Percentiles rank a stretch among this genome's conserved stretches.
Conservation (phyloP, 1,139 yeast genomes). For the Neolecta irregularis region DNA sequence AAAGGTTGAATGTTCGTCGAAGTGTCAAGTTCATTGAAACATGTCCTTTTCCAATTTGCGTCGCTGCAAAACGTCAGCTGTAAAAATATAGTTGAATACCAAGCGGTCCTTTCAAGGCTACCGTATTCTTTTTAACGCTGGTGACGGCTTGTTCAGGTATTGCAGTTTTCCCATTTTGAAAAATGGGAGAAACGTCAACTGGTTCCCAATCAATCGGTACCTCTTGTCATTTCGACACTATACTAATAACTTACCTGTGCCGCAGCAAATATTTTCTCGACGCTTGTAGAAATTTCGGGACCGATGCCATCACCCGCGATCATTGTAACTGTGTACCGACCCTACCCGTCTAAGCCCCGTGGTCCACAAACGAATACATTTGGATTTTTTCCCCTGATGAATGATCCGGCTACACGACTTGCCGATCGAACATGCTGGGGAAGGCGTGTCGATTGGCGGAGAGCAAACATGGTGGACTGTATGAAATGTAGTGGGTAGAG, state of each 20-base stretch:
- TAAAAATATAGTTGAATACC: slow-evolving; percentile 56
- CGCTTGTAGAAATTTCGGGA: slow-evolving; percentile 62
- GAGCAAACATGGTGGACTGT: too few relatives aligned
- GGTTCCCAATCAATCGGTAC: slow-evolving; percentile 96
- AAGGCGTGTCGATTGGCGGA: too few relatives aligned
- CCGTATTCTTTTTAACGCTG: slow-evolving; percentile 79
- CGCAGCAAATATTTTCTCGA: slow-evolving; percentile 77
- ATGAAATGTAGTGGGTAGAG: too few relatives aligned
- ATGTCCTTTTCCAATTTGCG: slow-evolving; percentile 81
- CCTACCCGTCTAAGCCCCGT: slow-evolving; percentile 32
- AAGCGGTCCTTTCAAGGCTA: slow-evolving; percentile 92
- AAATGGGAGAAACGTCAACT: slow-evolving; percentile 86
- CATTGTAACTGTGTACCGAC: slow-evolving; percentile 71
- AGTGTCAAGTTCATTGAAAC: slow-evolving; percentile 91
- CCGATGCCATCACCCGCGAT: slow-evolving; percentile 98
- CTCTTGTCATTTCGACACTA: background rate
- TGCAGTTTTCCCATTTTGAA: slow-evolving; percentile 77
- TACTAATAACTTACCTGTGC: slow-evolving; percentile 35
- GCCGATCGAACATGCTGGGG: too few relatives aligned
- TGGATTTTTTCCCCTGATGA: too few relatives aligned
- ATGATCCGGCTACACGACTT: too few relatives aligned
- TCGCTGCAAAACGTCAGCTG: background rate
- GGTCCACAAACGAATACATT: too few relatives aligned
- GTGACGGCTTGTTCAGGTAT: slow-evolving; percentile 86
- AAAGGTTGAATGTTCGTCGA: slow-evolving; percentile 83